A percentile compares a stretch with the other conserved stretches of the same genome.
Conservation (phyloP, 2,329 filamentous ascomycete species). For the Colletotrichum sp. region DNA sequence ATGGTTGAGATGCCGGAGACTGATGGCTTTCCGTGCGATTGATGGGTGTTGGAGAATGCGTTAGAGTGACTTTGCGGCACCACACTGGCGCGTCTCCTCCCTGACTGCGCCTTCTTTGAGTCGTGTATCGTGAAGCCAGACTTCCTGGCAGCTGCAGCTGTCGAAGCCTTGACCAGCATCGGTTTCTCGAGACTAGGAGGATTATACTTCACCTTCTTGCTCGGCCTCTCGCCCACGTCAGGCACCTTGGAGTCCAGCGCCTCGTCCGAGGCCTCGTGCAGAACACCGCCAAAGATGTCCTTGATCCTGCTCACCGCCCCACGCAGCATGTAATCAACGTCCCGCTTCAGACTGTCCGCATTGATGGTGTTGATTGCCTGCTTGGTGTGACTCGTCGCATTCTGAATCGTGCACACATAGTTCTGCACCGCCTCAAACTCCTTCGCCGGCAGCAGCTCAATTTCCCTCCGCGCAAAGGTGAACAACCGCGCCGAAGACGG, state of each 20-base stretch:
- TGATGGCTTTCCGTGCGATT: not conserved
- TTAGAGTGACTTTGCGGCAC: not conserved
- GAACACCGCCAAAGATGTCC: not conserved
- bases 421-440: not conserved
- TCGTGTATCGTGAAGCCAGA: not conserved
- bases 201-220: not conserved
- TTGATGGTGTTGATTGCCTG: not conserved
- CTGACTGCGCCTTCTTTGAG: not conserved
- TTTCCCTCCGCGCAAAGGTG: slow-evolving; percentile 9
- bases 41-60: not conserved
- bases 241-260: not conserved
- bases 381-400: fast-evolving
- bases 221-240: not conserved
- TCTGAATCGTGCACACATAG: not conserved
- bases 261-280: not conserved
- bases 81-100: not conserved
- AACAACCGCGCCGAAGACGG: not conserved
- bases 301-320: not conserved
- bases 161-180: not conserved
- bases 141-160: not conserved
- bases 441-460: not conserved
- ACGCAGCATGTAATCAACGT: not conserved
- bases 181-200: not conserved
- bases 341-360: not conserved
- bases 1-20: not conserved